Conservation (phyloP, 2,329 filamentous ascomycete species). For the Aspergillus sp. region DNA sequence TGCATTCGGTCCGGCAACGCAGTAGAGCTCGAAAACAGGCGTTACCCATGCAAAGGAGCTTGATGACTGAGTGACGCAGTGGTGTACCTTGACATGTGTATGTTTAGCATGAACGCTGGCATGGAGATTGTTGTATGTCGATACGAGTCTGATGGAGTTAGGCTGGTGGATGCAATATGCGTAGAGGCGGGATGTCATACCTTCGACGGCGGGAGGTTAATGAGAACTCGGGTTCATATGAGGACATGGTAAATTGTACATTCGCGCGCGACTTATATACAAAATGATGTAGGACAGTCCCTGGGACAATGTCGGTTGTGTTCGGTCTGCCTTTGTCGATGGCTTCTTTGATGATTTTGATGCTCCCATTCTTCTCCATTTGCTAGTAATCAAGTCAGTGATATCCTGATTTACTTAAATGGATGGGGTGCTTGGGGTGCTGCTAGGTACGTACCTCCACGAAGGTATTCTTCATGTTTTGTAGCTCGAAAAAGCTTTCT, state of each 20-base stretch:
- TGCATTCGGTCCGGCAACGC: slow-evolving; percentile 75
- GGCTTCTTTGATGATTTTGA: slow-evolving; percentile 72
- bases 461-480: slow-evolving; percentile 65
- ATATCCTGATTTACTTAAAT: slow-evolving; percentile 24
- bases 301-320: slow-evolving; percentile 74
- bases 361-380: slow-evolving; percentile 71
- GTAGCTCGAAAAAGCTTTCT: slow-evolving; percentile 88
- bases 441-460: slow-evolving; percentile 48
- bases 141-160: slow-evolving; percentile 65
- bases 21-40: slow-evolving; percentile 89
- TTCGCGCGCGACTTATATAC: slow-evolving; percentile 93
- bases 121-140: slow-evolving; percentile 82
- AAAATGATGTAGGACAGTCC: slow-evolving; percentile 82
- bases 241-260: slow-evolving; percentile 93
- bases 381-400: slow-evolving; percentile 48
- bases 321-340: slow-evolving; percentile 69
- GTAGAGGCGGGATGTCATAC: slow-evolving; percentile 33
- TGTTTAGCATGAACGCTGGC: slow-evolving; percentile 80
- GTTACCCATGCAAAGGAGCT: slow-evolving; percentile 89
- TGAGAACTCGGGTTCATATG: slow-evolving; percentile 69
- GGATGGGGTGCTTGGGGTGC: background rate
- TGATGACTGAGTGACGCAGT: slow-evolving; percentile 71
- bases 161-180: background rate
- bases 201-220: slow-evolving; percentile 62
- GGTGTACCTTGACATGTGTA: slow-evolving; percentile 81